Evolutionary conservation across 148 eudicot genomes (phyloP).

Genomic region (Amaranthus cruentus): DNA sequence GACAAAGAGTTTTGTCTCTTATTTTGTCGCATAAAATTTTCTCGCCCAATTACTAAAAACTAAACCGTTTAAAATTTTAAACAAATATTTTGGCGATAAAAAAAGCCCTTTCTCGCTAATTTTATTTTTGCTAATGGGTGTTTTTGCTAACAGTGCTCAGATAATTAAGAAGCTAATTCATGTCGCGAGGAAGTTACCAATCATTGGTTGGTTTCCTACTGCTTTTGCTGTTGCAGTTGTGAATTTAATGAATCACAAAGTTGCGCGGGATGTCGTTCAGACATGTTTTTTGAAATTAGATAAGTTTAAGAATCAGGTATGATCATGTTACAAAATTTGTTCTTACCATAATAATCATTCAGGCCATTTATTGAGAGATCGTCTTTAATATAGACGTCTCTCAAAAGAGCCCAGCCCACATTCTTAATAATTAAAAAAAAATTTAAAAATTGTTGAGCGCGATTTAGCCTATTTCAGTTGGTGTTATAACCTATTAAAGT

Average conservation of each 20-base stretch:
- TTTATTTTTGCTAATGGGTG: not conserved
- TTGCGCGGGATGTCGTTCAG: conserved; percentile 14
- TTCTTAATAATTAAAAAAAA: no score
- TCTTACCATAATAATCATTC: not conserved
- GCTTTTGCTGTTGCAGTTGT: not conserved
- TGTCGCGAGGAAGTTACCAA: not conserved
- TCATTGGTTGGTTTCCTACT: not conserved
- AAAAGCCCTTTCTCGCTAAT: not conserved
- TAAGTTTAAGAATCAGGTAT: not conserved
- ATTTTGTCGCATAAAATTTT: no score
- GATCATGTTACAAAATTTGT: not conserved
- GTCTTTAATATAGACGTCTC: no score
- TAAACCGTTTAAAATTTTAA: no score
- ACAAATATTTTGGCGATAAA: no score
- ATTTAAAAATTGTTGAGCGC: no score
- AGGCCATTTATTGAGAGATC: no score
- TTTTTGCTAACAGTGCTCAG: not conserved
- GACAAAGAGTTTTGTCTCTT: no score
- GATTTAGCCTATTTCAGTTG: no score
- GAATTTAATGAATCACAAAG: not conserved
- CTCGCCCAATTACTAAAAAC: no score
- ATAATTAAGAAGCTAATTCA: conserved; percentile 19
- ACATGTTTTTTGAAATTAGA: conserved; percentile 12
- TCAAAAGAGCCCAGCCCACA: no score
- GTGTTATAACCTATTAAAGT: no score